Conservation (phyloP, 129 eudicot genomes). For the Artemisia tridentata region DNA sequence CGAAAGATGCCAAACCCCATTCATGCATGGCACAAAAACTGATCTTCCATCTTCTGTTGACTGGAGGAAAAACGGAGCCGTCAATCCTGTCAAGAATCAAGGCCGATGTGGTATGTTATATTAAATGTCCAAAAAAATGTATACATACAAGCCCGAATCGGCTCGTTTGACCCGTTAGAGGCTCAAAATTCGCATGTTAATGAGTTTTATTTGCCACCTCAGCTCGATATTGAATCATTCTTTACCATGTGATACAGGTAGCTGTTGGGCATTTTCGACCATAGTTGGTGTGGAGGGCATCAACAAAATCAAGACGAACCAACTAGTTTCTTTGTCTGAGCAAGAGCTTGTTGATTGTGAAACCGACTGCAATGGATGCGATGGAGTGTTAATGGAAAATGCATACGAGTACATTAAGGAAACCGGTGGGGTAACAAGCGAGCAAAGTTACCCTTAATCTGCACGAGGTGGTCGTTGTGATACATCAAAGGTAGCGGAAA, state of each 20-base stretch:
- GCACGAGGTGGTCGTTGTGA: constrained; percentile 60
- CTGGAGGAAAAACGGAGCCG: constrained; percentile 83
- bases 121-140: not conserved
- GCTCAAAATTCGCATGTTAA: not conserved
- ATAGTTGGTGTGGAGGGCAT: constrained; percentile 91
- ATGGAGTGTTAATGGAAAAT: constrained; percentile 80
- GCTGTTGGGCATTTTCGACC: constrained; percentile 94
- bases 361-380: constrained; percentile 59
- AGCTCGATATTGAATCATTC: not conserved
- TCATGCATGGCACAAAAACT: constrained; percentile 53
- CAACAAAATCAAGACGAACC: constrained; percentile 68
- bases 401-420: constrained; percentile 68
- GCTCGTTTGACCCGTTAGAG: too few relatives aligned
- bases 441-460: constrained; percentile 59
- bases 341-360: constrained; percentile 93
- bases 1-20: constrained; percentile 38
- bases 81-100: constrained; percentile 78
- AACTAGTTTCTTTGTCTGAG: constrained; percentile 68
- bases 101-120: constrained; percentile 63
- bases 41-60: constrained; percentile 61
- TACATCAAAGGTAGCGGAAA: constrained; percentile 46
- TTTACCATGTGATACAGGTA: constrained; percentile 40
- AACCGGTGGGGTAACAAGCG: constrained; percentile 67
- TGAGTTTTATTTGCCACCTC: not conserved
- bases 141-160: too few relatives aligned